Conservation (phyloP, 108 stramenopile genomes). For the Aurantiochytrium sp. region DNA sequence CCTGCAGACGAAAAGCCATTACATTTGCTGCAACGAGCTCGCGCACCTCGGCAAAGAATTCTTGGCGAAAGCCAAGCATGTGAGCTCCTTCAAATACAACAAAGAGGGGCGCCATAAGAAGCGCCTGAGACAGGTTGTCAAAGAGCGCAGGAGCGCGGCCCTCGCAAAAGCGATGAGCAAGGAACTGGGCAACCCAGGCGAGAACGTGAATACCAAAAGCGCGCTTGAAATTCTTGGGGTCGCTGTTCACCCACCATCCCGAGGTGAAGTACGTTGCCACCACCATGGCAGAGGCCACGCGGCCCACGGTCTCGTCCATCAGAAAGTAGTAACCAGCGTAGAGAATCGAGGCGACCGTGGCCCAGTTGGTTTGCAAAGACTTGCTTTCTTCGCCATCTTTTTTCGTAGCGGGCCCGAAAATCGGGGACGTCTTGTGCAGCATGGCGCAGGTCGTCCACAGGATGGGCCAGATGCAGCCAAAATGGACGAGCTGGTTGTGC, state of each 20-base stretch:
- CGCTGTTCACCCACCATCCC: background rate
- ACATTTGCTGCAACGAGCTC: background rate
- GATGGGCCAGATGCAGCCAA: background rate
- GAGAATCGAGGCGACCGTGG: background rate
- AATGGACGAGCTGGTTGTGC: background rate
- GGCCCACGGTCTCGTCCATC: background rate
- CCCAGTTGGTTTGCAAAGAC: background rate
- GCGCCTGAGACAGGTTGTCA: background rate
- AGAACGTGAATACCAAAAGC: background rate
- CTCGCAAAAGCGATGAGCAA: background rate
- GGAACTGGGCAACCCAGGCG: conserved; percentile 18
- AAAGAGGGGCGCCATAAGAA: conserved; percentile 19
- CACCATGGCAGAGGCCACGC: background rate
- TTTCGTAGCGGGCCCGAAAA: background rate
- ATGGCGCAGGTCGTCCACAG: background rate
- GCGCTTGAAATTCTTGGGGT: background rate
- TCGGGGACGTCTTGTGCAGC: background rate
- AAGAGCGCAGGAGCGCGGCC: conserved; percentile 5
- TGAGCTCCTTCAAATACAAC: background rate
- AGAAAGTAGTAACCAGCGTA: background rate
- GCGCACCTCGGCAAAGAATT: background rate
- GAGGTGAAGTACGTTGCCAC: background rate
- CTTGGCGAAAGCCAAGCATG: background rate
- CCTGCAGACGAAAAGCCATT: background rate
- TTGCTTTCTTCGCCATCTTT: background rate